Conservation (phyloP, 176 grass and related monocot genomes). For the Stipa capillata region DNA sequence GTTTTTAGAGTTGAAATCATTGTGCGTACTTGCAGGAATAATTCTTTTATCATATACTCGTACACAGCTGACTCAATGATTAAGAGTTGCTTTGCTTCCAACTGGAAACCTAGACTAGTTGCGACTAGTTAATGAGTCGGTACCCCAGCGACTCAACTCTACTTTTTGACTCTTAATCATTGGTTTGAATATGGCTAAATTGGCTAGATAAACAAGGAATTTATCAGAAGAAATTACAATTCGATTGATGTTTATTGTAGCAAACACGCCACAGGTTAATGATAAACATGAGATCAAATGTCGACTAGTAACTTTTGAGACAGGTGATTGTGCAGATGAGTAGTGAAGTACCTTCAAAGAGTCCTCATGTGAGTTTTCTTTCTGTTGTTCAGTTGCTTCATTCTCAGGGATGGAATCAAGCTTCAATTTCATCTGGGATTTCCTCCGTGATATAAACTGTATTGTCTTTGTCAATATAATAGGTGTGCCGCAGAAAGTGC, state of each 20-base stretch:
- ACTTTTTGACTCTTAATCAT: too few relatives aligned
- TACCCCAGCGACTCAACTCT: too few relatives aligned
- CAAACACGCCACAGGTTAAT: not conserved
- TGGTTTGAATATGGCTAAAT: not conserved
- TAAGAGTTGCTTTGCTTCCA: too few relatives aligned
- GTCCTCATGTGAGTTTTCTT: constrained; percentile 38
- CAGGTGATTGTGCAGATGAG: not conserved
- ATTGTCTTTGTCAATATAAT: constrained; percentile 85
- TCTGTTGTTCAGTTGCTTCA: constrained; percentile 57
- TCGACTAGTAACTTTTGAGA: not conserved
- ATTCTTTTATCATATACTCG: not conserved
- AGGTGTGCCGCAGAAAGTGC: constrained; percentile 67
- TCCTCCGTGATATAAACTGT: constrained; percentile 66
- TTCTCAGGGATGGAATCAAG: constrained; percentile 79
- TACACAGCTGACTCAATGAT: too few relatives aligned
- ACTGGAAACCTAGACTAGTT: too few relatives aligned
- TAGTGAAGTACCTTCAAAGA: constrained; percentile 49
- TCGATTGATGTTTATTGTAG: not conserved
- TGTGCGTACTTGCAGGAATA: not conserved
- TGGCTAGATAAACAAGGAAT: not conserved
- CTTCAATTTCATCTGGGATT: constrained; percentile 54
- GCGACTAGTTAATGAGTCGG: too few relatives aligned
- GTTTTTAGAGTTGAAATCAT: not conserved
- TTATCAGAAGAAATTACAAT: not conserved
- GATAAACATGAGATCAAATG: not conserved